Base-by-base conservation (phyloP, 371 early-diverging fungal genomes). In the Gilbertella persicaria region DNA sequence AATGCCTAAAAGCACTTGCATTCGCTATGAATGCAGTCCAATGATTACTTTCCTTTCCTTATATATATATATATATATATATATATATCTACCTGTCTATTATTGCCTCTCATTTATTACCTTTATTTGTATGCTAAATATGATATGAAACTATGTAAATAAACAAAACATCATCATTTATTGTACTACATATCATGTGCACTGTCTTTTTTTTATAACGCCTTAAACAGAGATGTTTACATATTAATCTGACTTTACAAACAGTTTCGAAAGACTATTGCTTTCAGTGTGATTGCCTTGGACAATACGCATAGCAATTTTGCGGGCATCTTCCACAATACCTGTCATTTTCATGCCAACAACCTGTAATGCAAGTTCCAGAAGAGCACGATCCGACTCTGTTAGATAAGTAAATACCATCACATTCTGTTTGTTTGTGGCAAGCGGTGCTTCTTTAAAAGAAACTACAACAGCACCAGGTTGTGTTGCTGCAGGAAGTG, bases 321-420 rank as follows among this genome's bases (percentile, higher is more conserved):
- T 78, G 21, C 84, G 72, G 1, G 87, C 83, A 49, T 83, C 82
- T 43, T 86, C 88, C 20, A 88, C 70, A 58, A 81, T 82, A 7
- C 89, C 89, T 4, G 84, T 87, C 85, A 87, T 88, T 63, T 88
- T 79, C 57, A 94, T 66, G 3, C 92, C 92, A 6, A 92, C 80
- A 0, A 92, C 90, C 45, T 92, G 91, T 50, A 94, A 56, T 2
- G 91, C 90, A 28, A 94, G 71, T 50, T 90, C 91, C 64, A 92
- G 81, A 39, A 94, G 60, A 23, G 89, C 89, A 33, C 87, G 81
- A 44, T 94, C 93, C 21, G 86, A 76, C 48, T 89, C 83, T 40
- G 87, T 86, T 40, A 84, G 76, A 37, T 88, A 88, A 21, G 76
- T 80, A 35, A 87, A 83, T n/a, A 79, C 55, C 0, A 73, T 73